These are phyloP conservation scores for Afroboletus lepidellus DNA, from an alignment of 1,284 basidiomycete genomes.

Conservation along the genomic window DNA sequence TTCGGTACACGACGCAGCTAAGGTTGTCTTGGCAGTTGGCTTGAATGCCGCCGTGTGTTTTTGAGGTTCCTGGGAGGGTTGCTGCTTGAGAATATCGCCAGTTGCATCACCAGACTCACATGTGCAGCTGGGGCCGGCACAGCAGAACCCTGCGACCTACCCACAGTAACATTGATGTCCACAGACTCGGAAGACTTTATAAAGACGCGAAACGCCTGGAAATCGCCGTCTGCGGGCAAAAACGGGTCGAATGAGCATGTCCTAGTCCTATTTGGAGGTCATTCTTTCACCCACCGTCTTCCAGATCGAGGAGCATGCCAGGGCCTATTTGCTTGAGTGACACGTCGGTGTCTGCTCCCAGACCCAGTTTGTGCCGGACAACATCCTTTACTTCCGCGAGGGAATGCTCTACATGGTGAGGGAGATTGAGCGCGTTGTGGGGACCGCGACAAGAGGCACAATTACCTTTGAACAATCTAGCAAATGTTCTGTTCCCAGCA, in stretches of 20 bases:
- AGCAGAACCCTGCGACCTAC: background rate
- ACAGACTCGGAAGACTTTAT: conserved; percentile 28
- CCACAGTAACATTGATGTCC: conserved; percentile 40
- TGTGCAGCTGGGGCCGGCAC: background rate
- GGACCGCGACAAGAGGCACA: background rate
- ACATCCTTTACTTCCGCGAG: conserved; percentile 54
- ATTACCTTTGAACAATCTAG: conserved; percentile 64
- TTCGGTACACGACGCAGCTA: background rate
- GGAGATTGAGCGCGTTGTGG: conserved; percentile 6
- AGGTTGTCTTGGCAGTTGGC: background rate
- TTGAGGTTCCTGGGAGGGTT: background rate
- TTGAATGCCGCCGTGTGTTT: background rate
- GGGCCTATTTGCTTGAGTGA: conserved; percentile 56
- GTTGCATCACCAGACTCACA: conserved; percentile 10
- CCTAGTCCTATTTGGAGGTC: background rate
- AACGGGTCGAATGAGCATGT: conserved; percentile 5
- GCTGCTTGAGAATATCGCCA: background rate
- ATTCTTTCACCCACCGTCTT: conserved; percentile 54
- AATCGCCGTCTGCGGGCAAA: conserved; percentile 62
- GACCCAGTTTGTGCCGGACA: conserved; percentile 58
- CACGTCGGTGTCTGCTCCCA: conserved; percentile 42
- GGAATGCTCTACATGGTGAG: conserved; percentile 48
- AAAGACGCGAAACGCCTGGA: conserved; percentile 60
- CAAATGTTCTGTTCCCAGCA: conserved; percentile 50
- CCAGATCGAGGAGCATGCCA: conserved; percentile 58